Evolutionary conservation across 2,329 filamentous ascomycete genomes (phyloP).

Genomic region (Fusarium nisikadoi): DNA sequence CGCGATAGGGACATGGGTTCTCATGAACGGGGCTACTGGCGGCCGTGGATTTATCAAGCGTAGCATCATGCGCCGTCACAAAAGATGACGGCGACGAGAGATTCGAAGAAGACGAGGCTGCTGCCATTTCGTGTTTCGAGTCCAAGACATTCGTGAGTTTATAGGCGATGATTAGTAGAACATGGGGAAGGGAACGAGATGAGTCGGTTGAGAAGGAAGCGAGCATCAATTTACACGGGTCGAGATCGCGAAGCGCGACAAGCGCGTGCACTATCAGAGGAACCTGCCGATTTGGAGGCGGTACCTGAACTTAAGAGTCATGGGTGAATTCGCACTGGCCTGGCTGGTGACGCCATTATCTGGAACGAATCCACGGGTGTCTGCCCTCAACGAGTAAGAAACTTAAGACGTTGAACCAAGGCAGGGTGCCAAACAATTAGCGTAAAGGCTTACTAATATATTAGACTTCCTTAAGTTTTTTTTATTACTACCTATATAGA

Average conservation of each 20-base stretch:
- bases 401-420: background rate
- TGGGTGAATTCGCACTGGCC: conserved; percentile 20
- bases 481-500: too few relatives aligned
- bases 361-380: background rate
- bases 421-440: background rate
- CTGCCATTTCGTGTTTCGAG: conserved; percentile 36
- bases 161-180: background rate
- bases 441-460: background rate
- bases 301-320: conserved; percentile 20
- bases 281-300: conserved; percentile 12
- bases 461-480: background rate
- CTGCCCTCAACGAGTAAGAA: background rate
- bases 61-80: conserved; percentile 49
- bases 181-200: background rate
- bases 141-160: conserved; percentile 24
- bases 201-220: background rate
- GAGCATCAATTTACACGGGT: conserved; percentile 35
- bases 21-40: conserved; percentile 50
- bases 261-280: conserved; percentile 20
- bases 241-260: conserved; percentile 34
- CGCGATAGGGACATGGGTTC: conserved; percentile 58
- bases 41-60: conserved; percentile 47
- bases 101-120: conserved; percentile 34
- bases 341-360: conserved; percentile 16
- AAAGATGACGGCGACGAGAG: conserved; percentile 50